Conservation (phyloP, 2,329 filamentous ascomycete species). For the Fusarium concolor region DNA sequence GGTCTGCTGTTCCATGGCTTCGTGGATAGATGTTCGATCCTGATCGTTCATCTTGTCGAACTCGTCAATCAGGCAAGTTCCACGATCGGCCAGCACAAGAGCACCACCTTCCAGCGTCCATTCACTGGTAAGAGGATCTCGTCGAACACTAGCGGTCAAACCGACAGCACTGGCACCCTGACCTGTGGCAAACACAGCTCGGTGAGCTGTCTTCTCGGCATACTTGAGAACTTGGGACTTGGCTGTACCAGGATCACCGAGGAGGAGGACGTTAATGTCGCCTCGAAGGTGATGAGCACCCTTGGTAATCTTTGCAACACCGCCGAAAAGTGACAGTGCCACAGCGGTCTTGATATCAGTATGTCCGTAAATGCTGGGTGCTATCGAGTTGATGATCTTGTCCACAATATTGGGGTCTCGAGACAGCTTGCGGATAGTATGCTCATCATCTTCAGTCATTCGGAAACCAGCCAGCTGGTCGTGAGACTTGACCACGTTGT, state of each 20-base stretch:
- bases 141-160: constrained; percentile 95
- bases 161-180: constrained; percentile 97
- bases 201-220: constrained; percentile 95
- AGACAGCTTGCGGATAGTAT: constrained; percentile 86
- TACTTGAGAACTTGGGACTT: constrained; percentile 99
- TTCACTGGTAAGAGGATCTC: constrained; percentile 93
- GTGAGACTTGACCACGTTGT: constrained; percentile 96
- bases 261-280: constrained; percentile 96
- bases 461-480: constrained; percentile 97
- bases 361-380: constrained; percentile 97
- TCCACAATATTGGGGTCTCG: constrained; percentile 92
- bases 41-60: constrained; percentile 99
- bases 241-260: constrained; percentile 96
- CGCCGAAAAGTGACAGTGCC: constrained; percentile 92
- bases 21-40: constrained; percentile 97
- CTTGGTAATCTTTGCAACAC: constrained; percentile 90
- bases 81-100: constrained; percentile 92
- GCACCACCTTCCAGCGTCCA: constrained; percentile 98
- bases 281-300: constrained; percentile 92
- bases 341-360: constrained; percentile 97
- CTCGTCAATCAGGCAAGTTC: constrained; percentile 96
- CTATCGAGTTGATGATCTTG: constrained; percentile 91
- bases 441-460: constrained; percentile 94
- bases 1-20: constrained; percentile 99
- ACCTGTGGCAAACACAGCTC: constrained; percentile 96